phyloP scores from a whole-genome alignment of 2,329 filamentous ascomycete species.

The Cyphellophora attinorum region DNA sequence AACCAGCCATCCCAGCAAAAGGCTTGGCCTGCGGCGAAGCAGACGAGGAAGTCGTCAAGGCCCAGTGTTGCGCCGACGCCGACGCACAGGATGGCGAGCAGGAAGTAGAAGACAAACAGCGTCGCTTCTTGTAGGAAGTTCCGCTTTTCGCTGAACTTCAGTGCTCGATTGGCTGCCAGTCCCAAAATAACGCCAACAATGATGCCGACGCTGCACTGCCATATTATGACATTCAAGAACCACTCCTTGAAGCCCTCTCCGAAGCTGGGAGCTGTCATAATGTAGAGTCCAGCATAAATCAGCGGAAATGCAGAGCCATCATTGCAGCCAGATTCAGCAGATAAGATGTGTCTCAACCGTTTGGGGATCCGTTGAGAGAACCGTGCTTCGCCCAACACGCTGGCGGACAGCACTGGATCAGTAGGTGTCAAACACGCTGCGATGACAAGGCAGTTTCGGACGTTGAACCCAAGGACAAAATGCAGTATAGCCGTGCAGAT shows the following conservation, averaged over 20 bases:
- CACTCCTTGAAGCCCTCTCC: constrained; percentile 39
- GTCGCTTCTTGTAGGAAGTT: constrained; percentile 40
- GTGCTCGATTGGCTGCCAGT: constrained; percentile 34
- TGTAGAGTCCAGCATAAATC: constrained; percentile 42
- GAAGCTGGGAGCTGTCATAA: constrained; percentile 29
- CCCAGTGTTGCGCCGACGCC: constrained; percentile 43
- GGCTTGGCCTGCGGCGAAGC: constrained; percentile 46
- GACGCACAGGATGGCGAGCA: constrained; percentile 42
- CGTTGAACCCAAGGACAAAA: constrained; percentile 35
- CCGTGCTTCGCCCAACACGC: constrained; percentile 42
- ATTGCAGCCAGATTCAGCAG: constrained; percentile 47
- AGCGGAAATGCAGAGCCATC: constrained; percentile 48
- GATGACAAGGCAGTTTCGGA: constrained; percentile 40
- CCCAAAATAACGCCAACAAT: constrained; percentile 40
- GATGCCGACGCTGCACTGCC: constrained; percentile 43
- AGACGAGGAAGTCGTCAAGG: constrained; percentile 47
- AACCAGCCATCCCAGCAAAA: constrained; percentile 48
- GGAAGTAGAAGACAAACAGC: constrained; percentile 47
- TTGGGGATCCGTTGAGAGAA: constrained; percentile 44
- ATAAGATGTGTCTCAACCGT: constrained; percentile 41
- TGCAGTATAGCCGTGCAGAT: constrained; percentile 38
- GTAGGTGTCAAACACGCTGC: constrained; percentile 48
- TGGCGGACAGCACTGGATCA: constrained; percentile 46
- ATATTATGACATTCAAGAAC: constrained; percentile 45
- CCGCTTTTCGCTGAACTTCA: constrained; percentile 36